A percentile compares a stretch with the other conserved stretches of the same genome.
These are phyloP conservation scores for Lithocarpus polystachyus DNA, from an alignment of 306 rosid species.

Conservation along the genomic window DNA sequence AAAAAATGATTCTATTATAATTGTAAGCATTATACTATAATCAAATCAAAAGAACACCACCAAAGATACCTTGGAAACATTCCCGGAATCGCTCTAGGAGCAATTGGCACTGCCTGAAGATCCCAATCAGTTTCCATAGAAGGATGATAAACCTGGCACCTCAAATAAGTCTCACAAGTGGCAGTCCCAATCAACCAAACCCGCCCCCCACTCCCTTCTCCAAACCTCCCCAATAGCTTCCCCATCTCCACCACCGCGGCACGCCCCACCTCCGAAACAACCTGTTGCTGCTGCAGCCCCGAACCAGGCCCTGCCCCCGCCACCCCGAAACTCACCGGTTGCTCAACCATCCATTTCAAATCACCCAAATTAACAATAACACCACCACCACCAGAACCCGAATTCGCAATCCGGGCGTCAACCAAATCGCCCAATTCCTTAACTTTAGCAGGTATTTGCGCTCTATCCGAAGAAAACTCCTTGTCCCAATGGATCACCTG, in stretches of 20 bases:
- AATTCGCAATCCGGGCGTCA: conserved; percentile 46
- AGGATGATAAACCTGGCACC: conserved; percentile 99
- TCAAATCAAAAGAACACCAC: background rate
- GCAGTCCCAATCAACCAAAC: conserved; percentile 95
- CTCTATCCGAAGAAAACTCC: conserved; percentile 61
- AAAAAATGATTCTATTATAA: background rate
- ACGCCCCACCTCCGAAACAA: conserved; percentile 68
- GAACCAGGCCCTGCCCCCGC: conserved; percentile 37
- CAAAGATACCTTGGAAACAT: conserved; percentile 68
- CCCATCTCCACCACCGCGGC: conserved; percentile 78
- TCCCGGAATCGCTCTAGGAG: conserved; percentile 63
- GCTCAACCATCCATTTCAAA: conserved; percentile 92
- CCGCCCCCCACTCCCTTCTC: conserved; percentile 46
- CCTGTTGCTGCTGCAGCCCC: conserved; percentile 42
- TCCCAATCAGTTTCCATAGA: conserved; percentile 98
- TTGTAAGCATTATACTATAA: background rate
- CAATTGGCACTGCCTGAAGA: conserved; percentile 89
- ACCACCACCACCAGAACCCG: conserved; percentile 33
- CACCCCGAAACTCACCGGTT: conserved; percentile 43
- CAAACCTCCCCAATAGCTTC: conserved; percentile 53
- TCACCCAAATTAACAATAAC: conserved; percentile 81
- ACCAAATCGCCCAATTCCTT: conserved; percentile 66
- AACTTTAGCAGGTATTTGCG: conserved; percentile 41
- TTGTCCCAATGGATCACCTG: conserved; percentile 69
- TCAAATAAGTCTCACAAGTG: conserved; percentile 94